Percentiles rank a stretch among this genome's conserved stretches.
These are phyloP conservation scores for Sarocladiaceae sp. DNA, from an alignment of 2,329 filamentous ascomycete species.

Conservation along the genomic window DNA sequence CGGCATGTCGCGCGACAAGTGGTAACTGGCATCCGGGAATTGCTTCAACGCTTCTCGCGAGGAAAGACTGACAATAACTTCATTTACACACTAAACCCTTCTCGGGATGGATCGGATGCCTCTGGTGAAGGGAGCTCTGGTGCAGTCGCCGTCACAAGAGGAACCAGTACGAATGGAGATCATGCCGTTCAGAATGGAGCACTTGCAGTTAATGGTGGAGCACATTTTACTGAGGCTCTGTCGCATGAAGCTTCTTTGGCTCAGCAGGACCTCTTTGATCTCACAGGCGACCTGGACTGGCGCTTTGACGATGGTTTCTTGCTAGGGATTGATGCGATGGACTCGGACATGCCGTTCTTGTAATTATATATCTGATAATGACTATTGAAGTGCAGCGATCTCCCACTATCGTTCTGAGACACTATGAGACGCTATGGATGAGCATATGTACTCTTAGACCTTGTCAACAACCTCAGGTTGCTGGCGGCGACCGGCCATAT, in stretches of 20 bases:
- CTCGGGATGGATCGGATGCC: neutral
- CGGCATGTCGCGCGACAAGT: constrained; percentile 14
- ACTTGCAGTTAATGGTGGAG: neutral
- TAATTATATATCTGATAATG: neutral
- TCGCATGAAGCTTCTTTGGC: neutral
- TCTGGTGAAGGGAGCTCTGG: neutral
- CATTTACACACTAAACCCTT: constrained; percentile 7
- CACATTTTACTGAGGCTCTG: neutral
- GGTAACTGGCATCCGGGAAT: constrained; percentile 15
- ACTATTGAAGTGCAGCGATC: no score
- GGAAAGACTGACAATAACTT: constrained; percentile 2
- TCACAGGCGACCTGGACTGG: constrained; percentile 17
- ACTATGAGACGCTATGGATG: no score
- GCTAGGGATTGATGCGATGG: constrained; percentile 13
- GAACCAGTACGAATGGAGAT: neutral
- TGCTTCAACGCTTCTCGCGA: constrained; percentile 14
- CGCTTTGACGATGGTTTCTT: constrained; percentile 17
- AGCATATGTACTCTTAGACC: neutral
- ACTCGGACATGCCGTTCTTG: constrained; percentile 11
- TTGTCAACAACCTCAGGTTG: neutral
- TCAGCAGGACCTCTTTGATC: constrained; percentile 15
- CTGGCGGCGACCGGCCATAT: neutral
- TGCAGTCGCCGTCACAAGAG: neutral
- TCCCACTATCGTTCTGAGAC: no score
- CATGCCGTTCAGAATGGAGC: neutral